Base-by-base conservation (phyloP, 2,329 filamentous ascomycete genomes). In the Cladosporium sp. region DNA sequence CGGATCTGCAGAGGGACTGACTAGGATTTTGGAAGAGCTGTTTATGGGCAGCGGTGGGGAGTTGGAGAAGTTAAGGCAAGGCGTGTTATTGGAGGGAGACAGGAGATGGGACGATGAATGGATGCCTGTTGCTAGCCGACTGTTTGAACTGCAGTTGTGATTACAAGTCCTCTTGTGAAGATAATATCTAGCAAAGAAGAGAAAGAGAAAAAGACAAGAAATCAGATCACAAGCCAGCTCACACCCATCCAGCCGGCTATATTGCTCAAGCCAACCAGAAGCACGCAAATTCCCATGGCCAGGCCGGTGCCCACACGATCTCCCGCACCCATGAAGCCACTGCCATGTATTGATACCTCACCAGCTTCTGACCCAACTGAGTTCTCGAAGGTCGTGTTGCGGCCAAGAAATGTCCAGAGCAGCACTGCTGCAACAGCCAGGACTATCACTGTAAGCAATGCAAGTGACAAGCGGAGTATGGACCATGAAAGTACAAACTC, bases 91-190 rank as follows among this genome's bases (percentile, higher is more conserved):
- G 38, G 91, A 97, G 67, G 88, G 88, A 30, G 75, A 75, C 38
- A 75, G 84, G 50, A 78, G 92, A 39, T 98, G 93, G 93, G 85
- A 94, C 59, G 86, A 90, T 58, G 90, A 96, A 65, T 98, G 93
- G 93, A 83, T 94, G 73, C 77, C 80, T 8, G 83, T 95, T 38
- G 86, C 91, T 7, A 88, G 85, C 9, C 79, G 77, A 40, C 69
- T 95, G 3, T 77, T 96, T 30, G 39, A 38, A 15, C 15, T 43
- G 39, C 25, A 48, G 19, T 8, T 3, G n/a, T 40, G 42, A 45
- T 40, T 35, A 35, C 32, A n/a, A 35, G n/a, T 5, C 8, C 4
- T 15, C 7, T 4, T 18, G 18, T 16, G 13, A 40, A 22, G 22
- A 47, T 13, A 27, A 33, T 32, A 48, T 6, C 15, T 11, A 20